A percentile compares a stretch with the other conserved stretches of the same genome.
phyloP scores from a whole-genome alignment of 1,284 basidiomycete species.

The Macrocystidia cucumis region DNA sequence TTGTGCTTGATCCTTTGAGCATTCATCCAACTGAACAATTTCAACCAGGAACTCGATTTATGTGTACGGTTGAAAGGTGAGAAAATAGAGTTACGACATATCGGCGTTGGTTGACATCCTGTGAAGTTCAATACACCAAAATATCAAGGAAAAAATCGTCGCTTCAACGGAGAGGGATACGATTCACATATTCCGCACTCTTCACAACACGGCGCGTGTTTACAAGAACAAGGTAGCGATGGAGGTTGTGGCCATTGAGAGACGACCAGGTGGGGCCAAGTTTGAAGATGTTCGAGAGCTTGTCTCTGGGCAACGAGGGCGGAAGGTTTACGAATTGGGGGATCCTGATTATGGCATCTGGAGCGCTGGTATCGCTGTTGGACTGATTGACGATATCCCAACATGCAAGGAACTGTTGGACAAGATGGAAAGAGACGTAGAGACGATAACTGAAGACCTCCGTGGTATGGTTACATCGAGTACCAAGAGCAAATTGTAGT shows the following conservation, averaged over 20 bases:
- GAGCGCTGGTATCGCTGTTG: slow-evolving; percentile 74
- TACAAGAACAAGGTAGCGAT: slow-evolving; percentile 79
- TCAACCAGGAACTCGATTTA: slow-evolving; percentile 69
- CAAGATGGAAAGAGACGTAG: slow-evolving; percentile 74
- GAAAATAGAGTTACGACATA: slow-evolving; percentile 5
- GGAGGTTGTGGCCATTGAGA: slow-evolving; percentile 81
- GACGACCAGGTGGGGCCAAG: slow-evolving; percentile 75
- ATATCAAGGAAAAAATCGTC: slow-evolving; percentile 89
- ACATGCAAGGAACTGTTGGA: slow-evolving; percentile 72
- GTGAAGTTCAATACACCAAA: slow-evolving; percentile 75
- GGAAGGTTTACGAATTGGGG: slow-evolving; percentile 77
- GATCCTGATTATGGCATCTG: slow-evolving; percentile 88
- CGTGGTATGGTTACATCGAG: slow-evolving; percentile 28
- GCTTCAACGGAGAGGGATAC: slow-evolving; percentile 77
- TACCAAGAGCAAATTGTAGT: slow-evolving; percentile 43
- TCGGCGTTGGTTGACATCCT: background rate
- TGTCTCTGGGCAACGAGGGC: slow-evolving; percentile 76
- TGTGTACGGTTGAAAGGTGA: slow-evolving; percentile 75
- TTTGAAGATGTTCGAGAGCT: slow-evolving; percentile 83
- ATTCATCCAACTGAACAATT: background rate
- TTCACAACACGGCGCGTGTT: slow-evolving; percentile 85
- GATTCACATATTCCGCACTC: slow-evolving; percentile 84
- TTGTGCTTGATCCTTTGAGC: no score
- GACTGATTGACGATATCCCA: slow-evolving; percentile 84
- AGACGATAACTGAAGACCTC: slow-evolving; percentile 59